phyloP scores from a whole-genome alignment of 495 filamentous ascomycete genomes.

The Aspergillus indologenus region DNA sequence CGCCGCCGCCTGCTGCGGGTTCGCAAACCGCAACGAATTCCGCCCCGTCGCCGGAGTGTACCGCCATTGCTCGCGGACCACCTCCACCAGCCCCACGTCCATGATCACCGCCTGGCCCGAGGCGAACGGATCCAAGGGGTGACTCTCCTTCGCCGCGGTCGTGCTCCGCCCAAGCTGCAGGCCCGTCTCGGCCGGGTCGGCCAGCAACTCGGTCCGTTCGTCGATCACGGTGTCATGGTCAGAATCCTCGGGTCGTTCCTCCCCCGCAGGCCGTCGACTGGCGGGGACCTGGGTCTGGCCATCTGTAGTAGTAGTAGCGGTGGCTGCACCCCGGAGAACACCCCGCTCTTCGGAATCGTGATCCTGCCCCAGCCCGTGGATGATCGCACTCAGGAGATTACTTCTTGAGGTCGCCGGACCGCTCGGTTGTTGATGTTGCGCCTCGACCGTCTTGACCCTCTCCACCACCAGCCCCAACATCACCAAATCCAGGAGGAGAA shows the following conservation, averaged over 20 bases:
- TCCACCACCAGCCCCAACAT: conserved; percentile 74
- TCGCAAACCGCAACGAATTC: conserved; percentile 30
- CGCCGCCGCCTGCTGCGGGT: conserved; percentile 40
- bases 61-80: conserved; percentile 62
- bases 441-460: conserved; percentile 50
- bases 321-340: conserved; percentile 49
- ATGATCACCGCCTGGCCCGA: conserved; percentile 69
- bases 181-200: conserved; percentile 40
- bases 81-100: conserved; percentile 66
- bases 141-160: conserved; percentile 29
- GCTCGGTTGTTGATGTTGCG: neutral
- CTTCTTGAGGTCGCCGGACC: no score
- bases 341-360: conserved; percentile 70
- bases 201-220: conserved; percentile 45
- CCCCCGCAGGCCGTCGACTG: no score
- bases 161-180: conserved; percentile 12
- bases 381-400: no score
- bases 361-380: no score
- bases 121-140: conserved; percentile 56
- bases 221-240: conserved; percentile 29
- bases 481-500: conserved; percentile 66
- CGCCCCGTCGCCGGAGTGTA: conserved; percentile 26
- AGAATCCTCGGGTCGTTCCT: conserved; percentile 28
- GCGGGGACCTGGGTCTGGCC: no score
- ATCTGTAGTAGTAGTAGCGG: no score